Conservation (phyloP, 441 rosid species). For the Caryocar brasiliense region DNA sequence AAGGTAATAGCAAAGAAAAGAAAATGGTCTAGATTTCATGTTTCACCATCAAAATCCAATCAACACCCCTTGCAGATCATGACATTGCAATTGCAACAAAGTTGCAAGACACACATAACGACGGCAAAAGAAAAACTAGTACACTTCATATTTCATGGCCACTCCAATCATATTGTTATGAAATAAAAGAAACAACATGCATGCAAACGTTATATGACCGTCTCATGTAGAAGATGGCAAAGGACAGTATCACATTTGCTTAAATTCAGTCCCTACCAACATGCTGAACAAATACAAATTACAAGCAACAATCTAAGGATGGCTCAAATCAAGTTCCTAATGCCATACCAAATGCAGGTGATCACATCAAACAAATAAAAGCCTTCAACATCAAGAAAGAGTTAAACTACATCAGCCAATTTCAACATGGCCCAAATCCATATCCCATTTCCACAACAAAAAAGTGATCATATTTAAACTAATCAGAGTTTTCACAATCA, state of each 20-base stretch:
- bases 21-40: background rate
- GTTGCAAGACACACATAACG: constrained; percentile 1
- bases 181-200: constrained; percentile 3
- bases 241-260: constrained; percentile 5
- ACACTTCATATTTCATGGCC: constrained; percentile 14
- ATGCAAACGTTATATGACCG: constrained; percentile 2
- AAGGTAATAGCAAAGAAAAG: background rate
- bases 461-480: constrained; percentile 5
- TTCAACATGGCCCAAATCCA: background rate
- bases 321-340: too few relatives aligned
- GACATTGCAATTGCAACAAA: constrained; percentile 5
- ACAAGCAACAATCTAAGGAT: too few relatives aligned
- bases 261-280: constrained; percentile 8
- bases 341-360: background rate
- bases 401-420: background rate
- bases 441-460: constrained; percentile 10
- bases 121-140: constrained; percentile 9
- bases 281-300: constrained; percentile 1
- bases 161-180: constrained; percentile 8
- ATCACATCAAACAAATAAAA: background rate
- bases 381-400: background rate
- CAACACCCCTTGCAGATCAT: background rate
- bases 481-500: constrained; percentile 12
- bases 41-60: background rate
- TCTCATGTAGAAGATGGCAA: constrained; percentile 2